Conservation (phyloP, 345 rosid species). For the Melaleuca alternifolia region DNA sequence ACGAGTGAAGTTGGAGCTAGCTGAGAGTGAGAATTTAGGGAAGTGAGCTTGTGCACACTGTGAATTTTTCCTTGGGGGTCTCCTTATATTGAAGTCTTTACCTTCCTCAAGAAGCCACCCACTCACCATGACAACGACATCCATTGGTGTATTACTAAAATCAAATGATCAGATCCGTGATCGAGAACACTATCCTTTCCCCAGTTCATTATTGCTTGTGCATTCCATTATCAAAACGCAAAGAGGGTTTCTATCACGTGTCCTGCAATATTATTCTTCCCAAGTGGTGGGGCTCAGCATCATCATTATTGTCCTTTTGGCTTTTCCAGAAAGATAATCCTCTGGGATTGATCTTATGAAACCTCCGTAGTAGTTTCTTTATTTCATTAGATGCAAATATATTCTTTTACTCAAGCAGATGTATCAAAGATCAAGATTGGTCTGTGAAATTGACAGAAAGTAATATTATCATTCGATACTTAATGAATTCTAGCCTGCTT, state of each 20-base stretch:
- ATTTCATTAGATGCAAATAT: background rate
- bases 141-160: background rate
- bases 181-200: background rate
- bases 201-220: rapidly evolving
- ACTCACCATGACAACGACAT: background rate
- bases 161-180: background rate
- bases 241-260: background rate
- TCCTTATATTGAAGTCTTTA: background rate
- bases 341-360: background rate
- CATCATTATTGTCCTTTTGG: background rate
- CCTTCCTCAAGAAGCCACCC: background rate
- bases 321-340: background rate
- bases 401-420: background rate
- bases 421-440: background rate
- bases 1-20: background rate
- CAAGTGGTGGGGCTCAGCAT: background rate
- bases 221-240: background rate
- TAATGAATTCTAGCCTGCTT: too few species aligned
- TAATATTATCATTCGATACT: too few species aligned
- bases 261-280: background rate
- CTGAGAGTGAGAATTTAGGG: background rate
- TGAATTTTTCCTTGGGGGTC: background rate
- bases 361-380: background rate
- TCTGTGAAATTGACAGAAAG: background rate
- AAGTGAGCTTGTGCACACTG: background rate